phyloP scores from a whole-genome alignment of 1,284 basidiomycete genomes.

The Paramarasmius palmivorus region DNA sequence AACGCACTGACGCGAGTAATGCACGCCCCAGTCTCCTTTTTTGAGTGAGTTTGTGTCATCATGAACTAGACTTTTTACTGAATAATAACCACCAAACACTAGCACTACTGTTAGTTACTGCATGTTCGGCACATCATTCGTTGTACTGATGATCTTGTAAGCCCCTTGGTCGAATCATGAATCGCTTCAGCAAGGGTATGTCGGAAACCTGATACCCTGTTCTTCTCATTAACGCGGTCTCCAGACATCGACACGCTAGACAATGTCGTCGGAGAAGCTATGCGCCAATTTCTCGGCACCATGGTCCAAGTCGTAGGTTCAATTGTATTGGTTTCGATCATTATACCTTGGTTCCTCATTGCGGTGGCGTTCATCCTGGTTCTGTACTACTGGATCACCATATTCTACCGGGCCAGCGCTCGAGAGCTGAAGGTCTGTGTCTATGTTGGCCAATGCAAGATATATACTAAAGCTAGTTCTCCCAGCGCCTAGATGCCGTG shows the following conservation, averaged over 20 bases:
- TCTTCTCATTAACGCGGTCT: too few species aligned
- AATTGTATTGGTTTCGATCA: constrained; percentile 74
- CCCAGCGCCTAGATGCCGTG: constrained; percentile 59
- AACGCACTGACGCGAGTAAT: constrained; percentile 63
- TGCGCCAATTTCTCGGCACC: neutral
- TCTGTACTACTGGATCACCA: constrained; percentile 63
- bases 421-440: constrained; percentile 77
- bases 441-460: neutral
- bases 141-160: constrained; percentile 21
- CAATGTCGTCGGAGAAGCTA: constrained; percentile 60
- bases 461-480: constrained; percentile 4
- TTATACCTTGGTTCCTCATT: constrained; percentile 85
- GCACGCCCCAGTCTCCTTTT: constrained; percentile 84
- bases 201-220: too few species aligned
- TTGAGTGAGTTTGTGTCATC: constrained; percentile 46
- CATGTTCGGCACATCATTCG: constrained; percentile 3
- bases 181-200: constrained; percentile 72
- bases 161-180: constrained; percentile 89
- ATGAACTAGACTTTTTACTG: too few species aligned
- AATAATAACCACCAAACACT: too few species aligned
- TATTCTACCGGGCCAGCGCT: constrained; percentile 87
- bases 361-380: constrained; percentile 62
- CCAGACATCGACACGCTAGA: constrained; percentile 84
- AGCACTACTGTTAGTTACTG: constrained; percentile 18
- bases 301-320: constrained; percentile 58